Evolutionary conservation across 1,284 basidiomycete species (phyloP), one percentile per base, ranked within the genome.

Genomic region (Cryptococcus maquisensis): DNA sequence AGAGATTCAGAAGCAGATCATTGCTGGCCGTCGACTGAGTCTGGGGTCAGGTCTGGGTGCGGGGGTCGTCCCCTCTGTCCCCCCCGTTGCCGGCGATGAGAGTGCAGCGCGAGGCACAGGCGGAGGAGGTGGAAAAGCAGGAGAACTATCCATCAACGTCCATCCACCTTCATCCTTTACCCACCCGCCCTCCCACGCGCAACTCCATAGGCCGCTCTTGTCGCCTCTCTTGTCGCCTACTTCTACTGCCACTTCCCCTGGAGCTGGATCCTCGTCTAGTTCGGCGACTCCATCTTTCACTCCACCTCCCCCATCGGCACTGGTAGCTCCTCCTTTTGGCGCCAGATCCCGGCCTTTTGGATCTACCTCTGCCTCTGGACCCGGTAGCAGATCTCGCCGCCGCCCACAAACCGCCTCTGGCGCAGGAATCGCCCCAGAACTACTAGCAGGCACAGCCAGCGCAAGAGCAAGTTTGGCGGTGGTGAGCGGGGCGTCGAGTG

Each of bases 11-110:
- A 26, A 23, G 4, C 8, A 48, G 24, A 21, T 37, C 32, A 37
- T 47, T n/a, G 54, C 66, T n/a, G 61, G 60, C 20, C 59, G 72
- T 15, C 60, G 72, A 28, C 50, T 71, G 47, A 69, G 66, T 51
- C 57, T 74, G 3, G 72, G 67, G 2, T 61, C 69, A 2, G 67
- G 69, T 3, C 51, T 72, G 12, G 72, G 67, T 0, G 45, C 59
- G 4, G 69, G 69, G 1, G 58, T 61, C 6, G 57, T n/a, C 38
- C 20, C 20, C 10, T 4, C n/a, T n/a, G n/a, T n/a, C n/a, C n/a
- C n/a, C n/a, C n/a, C n/a, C n/a, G n/a, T n/a, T n/a, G n/a, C n/a
- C n/a, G n/a, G n/a, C n/a, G n/a, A n/a, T n/a, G n/a, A n/a, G n/a
- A n/a, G n/a, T n/a, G n/a, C n/a, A n/a, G n/a, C n/a, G n/a, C n/a